These are phyloP conservation scores for Talaromyces wortmannii DNA, from an alignment of 495 filamentous ascomycete species.

Conservation along the genomic window DNA sequence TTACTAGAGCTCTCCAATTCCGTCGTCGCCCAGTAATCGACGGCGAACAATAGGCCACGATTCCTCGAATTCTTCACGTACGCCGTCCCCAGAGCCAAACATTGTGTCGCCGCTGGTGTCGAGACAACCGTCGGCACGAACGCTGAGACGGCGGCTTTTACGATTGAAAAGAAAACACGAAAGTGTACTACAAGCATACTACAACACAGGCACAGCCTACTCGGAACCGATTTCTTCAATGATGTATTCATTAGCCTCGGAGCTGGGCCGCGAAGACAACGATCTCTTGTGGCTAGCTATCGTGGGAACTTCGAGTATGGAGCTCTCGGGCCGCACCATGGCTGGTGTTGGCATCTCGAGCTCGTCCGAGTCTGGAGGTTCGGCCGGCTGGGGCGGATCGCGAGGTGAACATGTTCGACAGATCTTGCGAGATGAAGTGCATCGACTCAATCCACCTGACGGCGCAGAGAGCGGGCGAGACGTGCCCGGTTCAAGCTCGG, in stretches of 20 bases:
- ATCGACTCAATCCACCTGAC: constrained; percentile 83
- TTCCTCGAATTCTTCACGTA: constrained; percentile 40
- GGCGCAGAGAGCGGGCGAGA: constrained; percentile 47
- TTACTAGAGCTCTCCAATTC: constrained; percentile 51
- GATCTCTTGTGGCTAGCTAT: constrained; percentile 93
- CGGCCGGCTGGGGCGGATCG: constrained; percentile 73
- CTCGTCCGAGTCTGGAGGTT: constrained; percentile 45
- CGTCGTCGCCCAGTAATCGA: constrained; percentile 41
- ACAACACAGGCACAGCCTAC: constrained; percentile 79
- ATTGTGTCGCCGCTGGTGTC: constrained; percentile 51
- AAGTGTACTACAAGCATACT: constrained; percentile 66
- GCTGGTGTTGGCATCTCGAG: constrained; percentile 72
- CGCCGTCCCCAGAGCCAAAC: constrained; percentile 38
- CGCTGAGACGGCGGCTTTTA: constrained; percentile 65
- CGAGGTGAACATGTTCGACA: constrained; percentile 79
- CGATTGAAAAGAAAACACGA: constrained; percentile 73
- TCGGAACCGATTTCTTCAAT: constrained; percentile 92
- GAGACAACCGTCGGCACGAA: constrained; percentile 56
- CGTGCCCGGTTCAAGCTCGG: constrained; percentile 52
- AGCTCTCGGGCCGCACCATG: constrained; percentile 81
- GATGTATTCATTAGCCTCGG: constrained; percentile 89
- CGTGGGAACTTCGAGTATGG: constrained; percentile 84
- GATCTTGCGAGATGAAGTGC: constrained; percentile 86
- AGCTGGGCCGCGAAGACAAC: constrained; percentile 93
- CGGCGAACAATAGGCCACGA: constrained; percentile 20